phyloP scores from a whole-genome alignment of 225 moss, liverwort and hornwort species.

The Physcomitrellopsis africana region DNA sequence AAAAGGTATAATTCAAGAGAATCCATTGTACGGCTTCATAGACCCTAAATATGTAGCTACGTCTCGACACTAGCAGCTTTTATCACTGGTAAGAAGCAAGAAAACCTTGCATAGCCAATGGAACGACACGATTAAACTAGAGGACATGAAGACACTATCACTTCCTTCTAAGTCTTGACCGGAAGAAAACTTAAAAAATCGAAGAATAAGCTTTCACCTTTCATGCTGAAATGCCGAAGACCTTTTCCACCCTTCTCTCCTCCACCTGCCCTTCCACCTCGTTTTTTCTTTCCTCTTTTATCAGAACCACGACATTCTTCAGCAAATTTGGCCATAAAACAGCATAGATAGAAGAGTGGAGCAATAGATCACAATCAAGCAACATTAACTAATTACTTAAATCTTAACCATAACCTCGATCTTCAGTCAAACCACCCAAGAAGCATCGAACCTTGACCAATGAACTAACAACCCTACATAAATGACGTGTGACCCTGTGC shows the following conservation, averaged over 20 bases:
- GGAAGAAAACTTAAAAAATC: constrained; percentile 16
- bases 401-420: constrained; percentile 4
- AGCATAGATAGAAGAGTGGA: neutral
- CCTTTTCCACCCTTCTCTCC: constrained; percentile 99
- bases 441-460: constrained; percentile 4
- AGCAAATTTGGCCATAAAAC: neutral
- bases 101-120: neutral
- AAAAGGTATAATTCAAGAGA: constrained; percentile 7
- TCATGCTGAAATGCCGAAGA: constrained; percentile 98
- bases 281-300: constrained; percentile 89
- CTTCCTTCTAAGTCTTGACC: neutral
- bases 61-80: constrained; percentile 12
- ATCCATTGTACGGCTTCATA: constrained; percentile 8
- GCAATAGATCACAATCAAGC: constrained; percentile 3
- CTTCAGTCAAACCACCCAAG: neutral
- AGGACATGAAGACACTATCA: neutral
- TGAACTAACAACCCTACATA: neutral
- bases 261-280: constrained; percentile 80
- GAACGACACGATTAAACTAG: constrained; percentile 6
- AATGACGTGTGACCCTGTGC: neutral
- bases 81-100: neutral
- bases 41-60: constrained; percentile 1
- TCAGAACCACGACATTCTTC: constrained; percentile 15
- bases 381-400: constrained; percentile 1
- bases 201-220: constrained; percentile 53